These are phyloP conservation scores for Lathyrus oleraceus DNA, from an alignment of 306 rosid species.

Conservation along the genomic window DNA sequence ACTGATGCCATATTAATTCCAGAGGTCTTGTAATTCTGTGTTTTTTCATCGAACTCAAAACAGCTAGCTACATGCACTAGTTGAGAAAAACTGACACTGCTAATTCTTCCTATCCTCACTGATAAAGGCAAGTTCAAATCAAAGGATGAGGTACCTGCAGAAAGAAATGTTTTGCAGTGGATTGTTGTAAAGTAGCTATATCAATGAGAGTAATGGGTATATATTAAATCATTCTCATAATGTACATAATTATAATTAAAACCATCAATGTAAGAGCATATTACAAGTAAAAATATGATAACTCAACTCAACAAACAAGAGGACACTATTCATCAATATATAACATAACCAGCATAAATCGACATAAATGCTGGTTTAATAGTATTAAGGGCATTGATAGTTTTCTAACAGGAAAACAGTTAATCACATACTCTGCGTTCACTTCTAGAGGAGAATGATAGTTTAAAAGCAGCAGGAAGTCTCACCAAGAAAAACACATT, in stretches of 20 bases:
- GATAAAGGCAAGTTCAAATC: background rate
- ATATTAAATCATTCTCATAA: background rate
- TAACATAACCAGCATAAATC: slow-evolving; percentile 14
- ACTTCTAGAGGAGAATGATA: slow-evolving; percentile 14
- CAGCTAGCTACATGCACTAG: background rate
- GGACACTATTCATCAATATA: background rate
- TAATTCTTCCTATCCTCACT: background rate
- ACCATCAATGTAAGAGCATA: background rate
- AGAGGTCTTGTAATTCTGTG: background rate
- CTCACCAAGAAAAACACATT: slow-evolving; percentile 22
- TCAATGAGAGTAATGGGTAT: background rate
- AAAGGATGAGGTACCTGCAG: background rate
- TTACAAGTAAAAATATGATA: background rate
- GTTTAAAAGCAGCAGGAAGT: slow-evolving; percentile 14
- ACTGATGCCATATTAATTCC: background rate
- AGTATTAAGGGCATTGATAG: slow-evolving; percentile 1
- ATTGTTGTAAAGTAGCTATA: slow-evolving; percentile 7
- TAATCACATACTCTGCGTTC: slow-evolving; percentile 29
- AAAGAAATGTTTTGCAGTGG: background rate
- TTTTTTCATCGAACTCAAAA: slow-evolving; percentile 1
- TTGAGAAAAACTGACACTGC: background rate
- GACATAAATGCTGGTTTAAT: slow-evolving; percentile 2
- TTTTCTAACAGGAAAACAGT: background rate
- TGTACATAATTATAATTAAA: background rate
- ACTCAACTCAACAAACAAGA: slow-evolving; percentile 8